phyloP scores from a whole-genome alignment of 495 filamentous ascomycete genomes.

The Platismatia glauca region DNA sequence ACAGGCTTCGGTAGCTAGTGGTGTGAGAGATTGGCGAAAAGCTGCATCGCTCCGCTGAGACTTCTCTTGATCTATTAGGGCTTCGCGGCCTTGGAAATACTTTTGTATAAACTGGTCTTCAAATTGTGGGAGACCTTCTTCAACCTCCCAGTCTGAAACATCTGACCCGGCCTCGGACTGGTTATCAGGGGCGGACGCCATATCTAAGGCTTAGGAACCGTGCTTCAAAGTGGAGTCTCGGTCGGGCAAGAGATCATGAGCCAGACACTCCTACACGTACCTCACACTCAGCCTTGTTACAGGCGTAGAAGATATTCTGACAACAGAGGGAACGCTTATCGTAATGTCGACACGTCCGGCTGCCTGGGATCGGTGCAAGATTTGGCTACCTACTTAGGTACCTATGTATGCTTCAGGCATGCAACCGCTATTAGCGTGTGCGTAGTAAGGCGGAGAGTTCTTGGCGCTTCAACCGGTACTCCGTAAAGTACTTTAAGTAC shows the following conservation, averaged over 20 bases:
- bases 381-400: not conserved
- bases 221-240: not conserved
- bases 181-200: not conserved
- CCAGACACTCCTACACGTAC: not conserved
- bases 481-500: not conserved
- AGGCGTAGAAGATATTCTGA: not conserved
- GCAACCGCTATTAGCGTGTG: too few relatives aligned
- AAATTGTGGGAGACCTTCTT: slow-evolving; percentile 44
- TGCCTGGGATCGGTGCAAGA: not conserved
- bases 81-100: slow-evolving; percentile 67
- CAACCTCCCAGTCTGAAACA: slow-evolving; percentile 37
- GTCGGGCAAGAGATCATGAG: not conserved
- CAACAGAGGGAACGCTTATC: not conserved
- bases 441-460: too few relatives aligned
- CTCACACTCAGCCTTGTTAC: not conserved
- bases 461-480: too few relatives aligned
- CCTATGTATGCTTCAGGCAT: too few relatives aligned
- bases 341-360: not conserved
- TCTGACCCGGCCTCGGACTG: slow-evolving; percentile 21
- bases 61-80: slow-evolving; percentile 70
- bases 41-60: slow-evolving; percentile 58
- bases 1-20: slow-evolving; percentile 63
- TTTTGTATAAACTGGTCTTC: slow-evolving; percentile 68
- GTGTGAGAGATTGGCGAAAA: slow-evolving; percentile 54
- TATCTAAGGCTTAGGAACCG: not conserved